These are phyloP conservation scores for Leptographium wingfieldii DNA, from an alignment of 2,329 filamentous ascomycete genomes.

Conservation along the genomic window DNA sequence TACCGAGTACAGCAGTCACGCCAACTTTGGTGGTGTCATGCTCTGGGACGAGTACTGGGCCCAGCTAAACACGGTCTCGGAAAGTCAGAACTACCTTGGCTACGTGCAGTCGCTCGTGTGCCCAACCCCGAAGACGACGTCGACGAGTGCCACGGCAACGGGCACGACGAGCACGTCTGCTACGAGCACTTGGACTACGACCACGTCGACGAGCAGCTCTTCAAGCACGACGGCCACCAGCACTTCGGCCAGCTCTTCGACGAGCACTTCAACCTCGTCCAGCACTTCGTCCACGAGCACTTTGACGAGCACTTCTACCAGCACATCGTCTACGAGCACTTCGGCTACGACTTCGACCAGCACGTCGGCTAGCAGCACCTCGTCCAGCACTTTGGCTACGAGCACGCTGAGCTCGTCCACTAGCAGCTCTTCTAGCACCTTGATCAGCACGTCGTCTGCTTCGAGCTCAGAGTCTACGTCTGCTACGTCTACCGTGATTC, in stretches of 20 bases:
- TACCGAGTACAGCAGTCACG: constrained; percentile 13
- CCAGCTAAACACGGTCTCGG: constrained; percentile 7
- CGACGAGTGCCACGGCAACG: constrained; percentile 10
- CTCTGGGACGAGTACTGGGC: constrained; percentile 21
- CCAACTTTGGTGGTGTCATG: constrained; percentile 21
- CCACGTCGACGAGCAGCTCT: background rate
- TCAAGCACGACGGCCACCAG: constrained; percentile 3
- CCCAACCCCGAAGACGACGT: background rate
- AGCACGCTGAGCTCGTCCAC: background rate
- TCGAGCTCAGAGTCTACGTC: constrained; percentile 19
- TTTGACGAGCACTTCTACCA: background rate
- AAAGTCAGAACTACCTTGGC: constrained; percentile 14
- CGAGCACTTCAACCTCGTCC: constrained; percentile 7
- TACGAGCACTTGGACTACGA: background rate
- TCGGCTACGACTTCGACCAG: background rate
- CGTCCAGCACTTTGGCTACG: constrained; percentile 10
- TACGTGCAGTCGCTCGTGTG: constrained; percentile 1
- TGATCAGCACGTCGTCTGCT: constrained; percentile 12
- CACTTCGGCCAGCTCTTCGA: constrained; percentile 2
- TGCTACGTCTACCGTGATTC: background rate
- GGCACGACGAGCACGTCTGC: constrained; percentile 5
- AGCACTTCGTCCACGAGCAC: constrained; percentile 5
- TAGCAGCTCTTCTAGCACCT: constrained; percentile 7
- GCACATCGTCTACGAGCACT: constrained; percentile 9
- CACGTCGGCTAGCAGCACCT: constrained; percentile 1